A percentile compares a stretch with the other conserved stretches of the same genome.
These are phyloP conservation scores for Volutella citrinella DNA, from an alignment of 2,329 filamentous ascomycete species.

Conservation along the genomic window DNA sequence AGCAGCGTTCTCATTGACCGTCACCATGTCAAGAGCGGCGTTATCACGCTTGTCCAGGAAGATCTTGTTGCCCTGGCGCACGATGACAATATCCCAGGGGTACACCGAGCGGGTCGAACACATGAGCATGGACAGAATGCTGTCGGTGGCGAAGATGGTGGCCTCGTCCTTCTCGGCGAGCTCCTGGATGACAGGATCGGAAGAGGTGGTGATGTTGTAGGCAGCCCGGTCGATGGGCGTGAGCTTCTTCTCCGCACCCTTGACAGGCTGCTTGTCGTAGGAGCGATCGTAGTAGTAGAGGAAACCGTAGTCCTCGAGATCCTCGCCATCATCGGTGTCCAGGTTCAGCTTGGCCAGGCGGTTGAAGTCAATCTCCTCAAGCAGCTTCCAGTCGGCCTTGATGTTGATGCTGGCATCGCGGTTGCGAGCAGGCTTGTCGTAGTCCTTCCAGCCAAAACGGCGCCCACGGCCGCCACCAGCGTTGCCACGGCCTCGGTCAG, in stretches of 20 bases:
- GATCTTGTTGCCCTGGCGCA: conserved; percentile 91
- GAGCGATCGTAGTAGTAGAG: conserved; percentile 96
- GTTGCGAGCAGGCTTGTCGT: conserved; percentile 95
- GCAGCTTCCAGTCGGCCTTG: conserved; percentile 89
- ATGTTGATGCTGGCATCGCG: conserved; percentile 95
- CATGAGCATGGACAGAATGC: conserved; percentile 98
- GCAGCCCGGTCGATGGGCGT: conserved; percentile 87
- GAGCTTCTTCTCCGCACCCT: conserved; percentile 83
- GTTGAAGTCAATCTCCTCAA: conserved; percentile 99
- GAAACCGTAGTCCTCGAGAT: conserved; percentile 94
- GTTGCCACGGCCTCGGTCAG: conserved; percentile 71
- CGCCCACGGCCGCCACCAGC: conserved; percentile 72
- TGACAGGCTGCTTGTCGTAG: conserved; percentile 91
- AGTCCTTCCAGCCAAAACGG: conserved; percentile 97
- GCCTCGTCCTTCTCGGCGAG: conserved; percentile 94
- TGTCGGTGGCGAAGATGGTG: conserved; percentile 95
- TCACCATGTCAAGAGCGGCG: conserved; percentile 92
- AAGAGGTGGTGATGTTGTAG: conserved; percentile 97
- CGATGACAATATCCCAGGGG: conserved; percentile 96
- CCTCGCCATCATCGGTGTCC: conserved; percentile 91
- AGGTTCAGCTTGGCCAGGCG: conserved; percentile 93
- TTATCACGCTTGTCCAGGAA: conserved; percentile 99
- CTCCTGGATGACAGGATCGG: conserved; percentile 95
- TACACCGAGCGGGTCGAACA: conserved; percentile 95
- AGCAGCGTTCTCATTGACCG: conserved; percentile 97